Conservation (phyloP, 306 rosid genomes). For the Carpinus viminea region DNA sequence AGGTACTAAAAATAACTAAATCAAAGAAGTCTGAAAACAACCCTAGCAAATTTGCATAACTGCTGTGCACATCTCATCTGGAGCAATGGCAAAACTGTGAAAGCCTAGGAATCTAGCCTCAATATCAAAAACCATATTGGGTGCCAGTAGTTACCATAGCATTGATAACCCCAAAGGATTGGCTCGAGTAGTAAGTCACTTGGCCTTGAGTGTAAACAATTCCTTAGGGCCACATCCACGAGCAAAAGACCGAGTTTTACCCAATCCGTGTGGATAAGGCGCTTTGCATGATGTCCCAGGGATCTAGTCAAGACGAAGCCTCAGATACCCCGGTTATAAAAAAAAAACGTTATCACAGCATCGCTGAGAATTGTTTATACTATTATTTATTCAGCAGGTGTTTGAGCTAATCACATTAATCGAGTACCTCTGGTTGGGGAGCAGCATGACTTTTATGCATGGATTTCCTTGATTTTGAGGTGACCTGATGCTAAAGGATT, state of each 20-base stretch:
- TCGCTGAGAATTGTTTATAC: background rate
- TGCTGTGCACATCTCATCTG: background rate
- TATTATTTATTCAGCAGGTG: too few relatives aligned
- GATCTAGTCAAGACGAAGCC: too few relatives aligned
- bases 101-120: background rate
- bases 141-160: background rate
- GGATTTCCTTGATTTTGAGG: background rate
- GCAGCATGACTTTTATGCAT: too few relatives aligned
- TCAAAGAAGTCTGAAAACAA: background rate
- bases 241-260: too few relatives aligned
- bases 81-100: background rate
- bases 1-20: background rate
- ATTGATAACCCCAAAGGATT: background rate
- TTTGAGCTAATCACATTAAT: too few relatives aligned
- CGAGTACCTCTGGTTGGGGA: background rate
- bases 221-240: too few relatives aligned
- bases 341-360: background rate
- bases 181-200: too few relatives aligned
- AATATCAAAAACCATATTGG: background rate
- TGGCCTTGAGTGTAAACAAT: too few relatives aligned
- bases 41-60: background rate
- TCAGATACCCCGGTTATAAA: too few relatives aligned
- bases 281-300: too few relatives aligned
- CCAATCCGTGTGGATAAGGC: too few relatives aligned
- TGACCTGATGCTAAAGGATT: background rate